A percentile compares a stretch with the other conserved stretches of the same genome.
phyloP scores from a whole-genome alignment of 2,329 filamentous ascomycete genomes.

The Teratosphaeria viscida region DNA sequence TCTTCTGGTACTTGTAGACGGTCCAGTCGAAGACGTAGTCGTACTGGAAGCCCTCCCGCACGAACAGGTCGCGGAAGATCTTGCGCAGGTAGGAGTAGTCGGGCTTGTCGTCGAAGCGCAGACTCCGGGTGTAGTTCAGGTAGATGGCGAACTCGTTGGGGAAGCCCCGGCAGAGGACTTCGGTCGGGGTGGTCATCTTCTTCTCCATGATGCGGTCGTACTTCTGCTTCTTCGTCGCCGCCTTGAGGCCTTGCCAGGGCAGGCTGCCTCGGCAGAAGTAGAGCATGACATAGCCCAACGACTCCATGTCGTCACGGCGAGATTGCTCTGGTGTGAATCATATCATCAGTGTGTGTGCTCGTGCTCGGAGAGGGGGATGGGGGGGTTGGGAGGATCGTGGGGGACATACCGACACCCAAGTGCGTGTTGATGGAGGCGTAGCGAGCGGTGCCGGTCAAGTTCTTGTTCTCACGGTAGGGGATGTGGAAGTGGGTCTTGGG shows the following conservation, averaged over 20 bases:
- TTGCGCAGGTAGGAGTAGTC: constrained; percentile 99
- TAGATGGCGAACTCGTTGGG: constrained; percentile 99
- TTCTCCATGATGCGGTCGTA: constrained; percentile 99
- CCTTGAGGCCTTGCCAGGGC: constrained; percentile 97
- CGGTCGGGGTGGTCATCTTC: constrained; percentile 99
- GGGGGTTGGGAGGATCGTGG: background rate
- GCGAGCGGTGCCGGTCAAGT: constrained; percentile 94
- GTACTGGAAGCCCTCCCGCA: constrained; percentile 98
- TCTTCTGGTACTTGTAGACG: constrained; percentile 99
- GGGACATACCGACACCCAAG: constrained; percentile 64
- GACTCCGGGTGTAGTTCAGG: constrained; percentile 95
- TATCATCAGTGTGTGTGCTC: too few species aligned
- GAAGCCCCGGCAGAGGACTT: constrained; percentile 97
- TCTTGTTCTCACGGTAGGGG: constrained; percentile 99
- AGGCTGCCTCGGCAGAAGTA: constrained; percentile 99
- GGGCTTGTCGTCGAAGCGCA: constrained; percentile 98
- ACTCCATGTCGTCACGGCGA: constrained; percentile 98
- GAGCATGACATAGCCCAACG: constrained; percentile 96
- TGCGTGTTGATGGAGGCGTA: constrained; percentile 99
- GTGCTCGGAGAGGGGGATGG: too few species aligned
- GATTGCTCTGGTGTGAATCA: constrained; percentile 62
- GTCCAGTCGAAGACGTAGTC: constrained; percentile 99
- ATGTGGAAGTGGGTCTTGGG: constrained; percentile 99
- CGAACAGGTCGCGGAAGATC: constrained; percentile 99
- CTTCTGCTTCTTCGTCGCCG: constrained; percentile 99